Evolutionary conservation across 257 asterid genomes (phyloP).

Genomic region (Galeopsis tetrahit): DNA sequence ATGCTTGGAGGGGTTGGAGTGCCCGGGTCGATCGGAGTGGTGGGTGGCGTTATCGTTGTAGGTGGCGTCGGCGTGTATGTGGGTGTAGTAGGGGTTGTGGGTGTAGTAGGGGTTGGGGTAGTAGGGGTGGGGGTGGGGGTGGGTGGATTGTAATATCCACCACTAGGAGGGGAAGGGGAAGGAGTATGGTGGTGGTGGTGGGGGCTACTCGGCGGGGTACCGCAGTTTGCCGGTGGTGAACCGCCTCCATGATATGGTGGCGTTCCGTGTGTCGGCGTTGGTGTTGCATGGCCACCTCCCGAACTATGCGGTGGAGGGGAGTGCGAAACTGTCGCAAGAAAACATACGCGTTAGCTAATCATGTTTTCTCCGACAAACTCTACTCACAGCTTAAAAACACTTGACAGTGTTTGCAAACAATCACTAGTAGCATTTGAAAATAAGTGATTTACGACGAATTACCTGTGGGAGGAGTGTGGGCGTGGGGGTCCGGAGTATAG

Average conservation of each 20-base stretch:
- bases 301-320: constrained; percentile 50
- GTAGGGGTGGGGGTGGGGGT: constrained; percentile 42
- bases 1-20: constrained; percentile 50
- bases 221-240: constrained; percentile 71
- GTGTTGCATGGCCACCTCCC: constrained; percentile 54
- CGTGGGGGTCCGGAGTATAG: constrained; percentile 61
- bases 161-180: constrained; percentile 50
- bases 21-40: constrained; percentile 47
- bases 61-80: constrained; percentile 42
- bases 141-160: constrained; percentile 45
- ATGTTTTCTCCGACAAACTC: too few relatives aligned
- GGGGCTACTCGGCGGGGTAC: constrained; percentile 72
- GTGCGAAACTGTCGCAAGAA: constrained; percentile 46
- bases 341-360: constrained; percentile 5
- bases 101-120: constrained; percentile 42
- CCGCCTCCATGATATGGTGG: constrained; percentile 61
- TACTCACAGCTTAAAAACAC: too few relatives aligned
- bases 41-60: constrained; percentile 37
- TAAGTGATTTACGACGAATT: too few relatives aligned
- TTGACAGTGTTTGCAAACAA: not conserved
- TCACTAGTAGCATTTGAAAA: too few relatives aligned
- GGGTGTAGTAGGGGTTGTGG: constrained; percentile 35
- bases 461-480: constrained; percentile 59
- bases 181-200: constrained; percentile 50
- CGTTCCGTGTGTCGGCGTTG: constrained; percentile 43